phyloP scores from a whole-genome alignment of 208 protist genomes.

The Porcisia deanei region DNA sequence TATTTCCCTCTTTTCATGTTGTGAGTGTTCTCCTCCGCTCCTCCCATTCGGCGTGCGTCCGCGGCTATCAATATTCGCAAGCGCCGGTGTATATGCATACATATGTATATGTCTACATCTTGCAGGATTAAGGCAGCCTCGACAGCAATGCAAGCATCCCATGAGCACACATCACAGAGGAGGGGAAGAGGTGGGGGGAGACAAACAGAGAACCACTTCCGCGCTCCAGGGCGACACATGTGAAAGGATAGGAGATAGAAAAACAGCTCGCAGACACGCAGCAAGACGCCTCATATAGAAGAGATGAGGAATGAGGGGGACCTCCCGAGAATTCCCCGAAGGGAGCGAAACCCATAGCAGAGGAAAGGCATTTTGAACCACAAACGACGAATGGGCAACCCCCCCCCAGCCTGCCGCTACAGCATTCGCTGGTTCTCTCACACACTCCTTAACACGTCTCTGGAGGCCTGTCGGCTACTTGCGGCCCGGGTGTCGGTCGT shows the following conservation, averaged over 20 bases:
- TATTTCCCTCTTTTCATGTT: no score
- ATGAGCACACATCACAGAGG: no score
- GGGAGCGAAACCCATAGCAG: neutral
- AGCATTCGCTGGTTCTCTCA: conserved; percentile 1
- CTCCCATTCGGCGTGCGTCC: no score
- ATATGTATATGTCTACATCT: neutral
- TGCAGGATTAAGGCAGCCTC: no score
- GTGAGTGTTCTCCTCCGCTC: no score
- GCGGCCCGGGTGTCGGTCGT: conserved; percentile 74
- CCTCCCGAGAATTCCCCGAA: neutral
- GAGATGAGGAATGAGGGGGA: neutral
- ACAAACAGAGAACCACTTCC: no score
- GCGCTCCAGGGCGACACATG: neutral
- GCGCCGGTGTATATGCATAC: neutral
- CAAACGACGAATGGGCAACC: neutral
- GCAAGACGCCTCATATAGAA: neutral
- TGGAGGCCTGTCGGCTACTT: conserved; percentile 8
- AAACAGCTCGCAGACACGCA: neutral
- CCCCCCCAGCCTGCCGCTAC: neutral
- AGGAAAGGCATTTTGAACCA: neutral
- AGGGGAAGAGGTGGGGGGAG: no score
- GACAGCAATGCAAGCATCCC: no score
- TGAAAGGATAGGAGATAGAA: neutral
- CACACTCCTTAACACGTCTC: neutral
- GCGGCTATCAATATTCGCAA: neutral